Base-by-base conservation (phyloP, 257 asterid genomes). In the Solanum peruvianum region DNA sequence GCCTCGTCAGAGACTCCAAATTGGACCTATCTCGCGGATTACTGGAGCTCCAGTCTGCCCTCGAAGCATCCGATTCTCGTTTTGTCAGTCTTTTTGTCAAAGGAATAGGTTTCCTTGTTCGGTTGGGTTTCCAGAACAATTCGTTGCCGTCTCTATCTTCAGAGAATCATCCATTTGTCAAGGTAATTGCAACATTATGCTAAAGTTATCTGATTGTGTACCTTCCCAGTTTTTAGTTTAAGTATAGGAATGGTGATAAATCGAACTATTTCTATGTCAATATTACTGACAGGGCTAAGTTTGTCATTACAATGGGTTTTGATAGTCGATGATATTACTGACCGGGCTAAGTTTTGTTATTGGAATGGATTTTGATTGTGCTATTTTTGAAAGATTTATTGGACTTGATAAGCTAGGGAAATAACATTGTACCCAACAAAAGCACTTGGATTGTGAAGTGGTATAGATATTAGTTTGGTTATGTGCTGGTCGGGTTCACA, bases 41-140 rank as follows among this genome's bases (percentile, higher is more conserved):
- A 45, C 71, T 95, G 91, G 99, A 97, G 91, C 94, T 97, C 64
- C 99, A 95, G 89, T 93, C 99, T 13, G 96, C 98, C 70, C 98
- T 97, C 52, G 99, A 97, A 88, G 96, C 90, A 1, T 77, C 94
- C 69, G 92, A 82, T 89, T 85, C 93, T 42, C 92, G 92, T 62
- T 89, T 93, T 67, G 86, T 90, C 9, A 87, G 82, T 64, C 88
- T 97, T 1, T 94, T 92, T 75, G 88, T 94, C 88, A 95, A 92
- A 91, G 95, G 95, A 18, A 86, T 97, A 47, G 98, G 98, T n/a
- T 92, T 93, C 66, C 94, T 97, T 45, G 90, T 93, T 58, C 89
- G 91, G 70, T 88, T 94, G 60, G 99, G 95, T 69, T 95, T 97
- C 82, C 90, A 82, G 81, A 92, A 89, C 44, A 88, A 71, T 52